phyloP scores from a whole-genome alignment of 345 rosid genomes.

The Eucalyptus viminalis region DNA sequence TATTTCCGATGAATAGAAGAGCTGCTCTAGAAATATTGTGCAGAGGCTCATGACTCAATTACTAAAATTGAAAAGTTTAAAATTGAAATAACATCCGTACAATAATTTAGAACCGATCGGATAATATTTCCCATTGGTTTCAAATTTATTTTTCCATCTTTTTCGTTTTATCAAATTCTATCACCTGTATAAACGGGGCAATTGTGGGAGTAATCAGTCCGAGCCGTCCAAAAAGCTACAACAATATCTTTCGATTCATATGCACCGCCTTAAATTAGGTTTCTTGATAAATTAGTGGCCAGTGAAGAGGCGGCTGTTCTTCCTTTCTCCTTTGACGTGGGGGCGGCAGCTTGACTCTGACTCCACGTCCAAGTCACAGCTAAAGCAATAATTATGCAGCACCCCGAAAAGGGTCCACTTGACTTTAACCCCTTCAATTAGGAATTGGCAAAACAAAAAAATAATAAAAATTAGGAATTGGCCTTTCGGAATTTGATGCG shows the following conservation, averaged over 20 bases:
- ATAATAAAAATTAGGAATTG: not conserved
- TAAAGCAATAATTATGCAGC: not conserved
- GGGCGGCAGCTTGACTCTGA: not conserved
- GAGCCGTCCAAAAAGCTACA: not conserved
- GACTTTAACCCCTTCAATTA: not conserved
- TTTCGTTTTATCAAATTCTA: not conserved
- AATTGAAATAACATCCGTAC: accelerated
- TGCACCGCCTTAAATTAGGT: not conserved
- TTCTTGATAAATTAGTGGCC: not conserved
- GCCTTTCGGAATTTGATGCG: not conserved
- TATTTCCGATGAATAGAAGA: accelerated
- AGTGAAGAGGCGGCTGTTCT: not conserved
- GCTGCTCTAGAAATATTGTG: accelerated
- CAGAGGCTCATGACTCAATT: accelerated
- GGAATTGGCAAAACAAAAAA: not conserved
- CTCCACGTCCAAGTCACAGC: not conserved
- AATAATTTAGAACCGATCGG: accelerated
- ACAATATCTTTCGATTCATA: not conserved
- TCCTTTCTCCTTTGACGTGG: not conserved
- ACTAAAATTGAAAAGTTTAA: not conserved
- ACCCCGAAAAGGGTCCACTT: not conserved
- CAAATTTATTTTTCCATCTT: not conserved
- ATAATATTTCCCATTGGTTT: not conserved
- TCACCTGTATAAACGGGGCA: not conserved
- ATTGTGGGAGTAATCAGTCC: not conserved